These are phyloP conservation scores for Choiromyces venosus DNA, from an alignment of 495 filamentous ascomycete genomes.

Conservation along the genomic window DNA sequence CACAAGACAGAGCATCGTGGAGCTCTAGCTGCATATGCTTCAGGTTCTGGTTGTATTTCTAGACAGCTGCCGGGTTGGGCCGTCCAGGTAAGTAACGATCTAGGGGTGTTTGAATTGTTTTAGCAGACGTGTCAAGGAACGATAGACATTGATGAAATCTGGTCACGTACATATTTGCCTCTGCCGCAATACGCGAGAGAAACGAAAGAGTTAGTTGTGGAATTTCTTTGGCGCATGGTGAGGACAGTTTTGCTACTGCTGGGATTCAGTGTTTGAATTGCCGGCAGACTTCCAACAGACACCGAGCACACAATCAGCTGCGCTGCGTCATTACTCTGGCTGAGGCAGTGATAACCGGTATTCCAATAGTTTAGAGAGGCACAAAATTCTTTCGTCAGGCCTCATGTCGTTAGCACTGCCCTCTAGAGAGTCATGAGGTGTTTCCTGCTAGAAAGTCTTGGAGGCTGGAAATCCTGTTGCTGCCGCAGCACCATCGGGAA, in stretches of 20 bases:
- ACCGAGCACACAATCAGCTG: not conserved
- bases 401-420: not conserved
- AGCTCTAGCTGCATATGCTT: not conserved
- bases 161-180: not conserved
- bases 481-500: not conserved
- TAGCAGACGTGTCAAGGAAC: not conserved
- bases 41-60: not conserved
- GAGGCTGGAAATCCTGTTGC: not conserved
- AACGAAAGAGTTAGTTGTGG: not conserved
- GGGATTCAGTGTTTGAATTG: not conserved
- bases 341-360: not conserved
- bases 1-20: not conserved
- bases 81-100: not conserved
- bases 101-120: not conserved
- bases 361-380: not conserved
- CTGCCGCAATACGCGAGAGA: not conserved
- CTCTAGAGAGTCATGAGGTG: not conserved
- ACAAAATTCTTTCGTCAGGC: not conserved
- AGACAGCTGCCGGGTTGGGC: not conserved
- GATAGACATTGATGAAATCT: not conserved
- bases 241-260: not conserved
- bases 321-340: not conserved
- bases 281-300: not conserved
- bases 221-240: not conserved
- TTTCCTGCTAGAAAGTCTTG: not conserved